Percentiles rank a stretch among this genome's conserved stretches.
These are phyloP conservation scores for Huntiella savannae DNA, from an alignment of 2,329 filamentous ascomycete species.

Conservation along the genomic window DNA sequence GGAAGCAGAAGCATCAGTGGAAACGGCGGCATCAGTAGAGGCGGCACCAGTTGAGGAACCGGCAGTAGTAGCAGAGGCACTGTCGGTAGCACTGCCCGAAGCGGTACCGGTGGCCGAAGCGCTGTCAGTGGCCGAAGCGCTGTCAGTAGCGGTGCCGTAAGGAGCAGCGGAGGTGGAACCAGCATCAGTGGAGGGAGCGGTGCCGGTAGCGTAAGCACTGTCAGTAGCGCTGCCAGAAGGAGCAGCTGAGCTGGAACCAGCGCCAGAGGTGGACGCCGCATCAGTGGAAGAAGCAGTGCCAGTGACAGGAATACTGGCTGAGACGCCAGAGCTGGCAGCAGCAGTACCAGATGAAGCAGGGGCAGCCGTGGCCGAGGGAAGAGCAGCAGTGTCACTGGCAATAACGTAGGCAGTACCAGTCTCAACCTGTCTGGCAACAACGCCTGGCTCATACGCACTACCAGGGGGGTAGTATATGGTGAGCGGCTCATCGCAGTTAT, in stretches of 20 bases:
- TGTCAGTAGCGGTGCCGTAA: background rate
- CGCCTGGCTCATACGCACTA: background rate
- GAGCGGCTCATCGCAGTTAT: constrained; percentile 6
- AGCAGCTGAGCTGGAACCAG: background rate
- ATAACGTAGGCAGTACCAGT: constrained; percentile 7
- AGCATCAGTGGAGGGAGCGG: background rate
- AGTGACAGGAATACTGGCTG: background rate
- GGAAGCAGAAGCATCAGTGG: background rate
- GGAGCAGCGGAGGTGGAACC: background rate
- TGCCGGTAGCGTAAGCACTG: background rate
- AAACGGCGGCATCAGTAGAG: background rate
- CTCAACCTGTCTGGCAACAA: background rate
- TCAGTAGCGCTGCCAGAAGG: background rate
- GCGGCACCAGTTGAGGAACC: background rate
- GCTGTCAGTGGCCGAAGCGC: background rate
- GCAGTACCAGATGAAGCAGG: background rate
- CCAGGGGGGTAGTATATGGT: constrained; percentile 9
- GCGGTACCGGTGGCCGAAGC: background rate
- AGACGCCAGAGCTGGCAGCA: background rate
- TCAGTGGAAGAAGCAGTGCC: background rate
- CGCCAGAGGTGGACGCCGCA: background rate
- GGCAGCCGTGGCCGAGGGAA: background rate
- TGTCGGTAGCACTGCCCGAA: background rate
- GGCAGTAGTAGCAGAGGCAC: background rate
- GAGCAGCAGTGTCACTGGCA: background rate